phyloP scores from a whole-genome alignment of 345 rosid genomes.

The Kandelia obovata region DNA sequence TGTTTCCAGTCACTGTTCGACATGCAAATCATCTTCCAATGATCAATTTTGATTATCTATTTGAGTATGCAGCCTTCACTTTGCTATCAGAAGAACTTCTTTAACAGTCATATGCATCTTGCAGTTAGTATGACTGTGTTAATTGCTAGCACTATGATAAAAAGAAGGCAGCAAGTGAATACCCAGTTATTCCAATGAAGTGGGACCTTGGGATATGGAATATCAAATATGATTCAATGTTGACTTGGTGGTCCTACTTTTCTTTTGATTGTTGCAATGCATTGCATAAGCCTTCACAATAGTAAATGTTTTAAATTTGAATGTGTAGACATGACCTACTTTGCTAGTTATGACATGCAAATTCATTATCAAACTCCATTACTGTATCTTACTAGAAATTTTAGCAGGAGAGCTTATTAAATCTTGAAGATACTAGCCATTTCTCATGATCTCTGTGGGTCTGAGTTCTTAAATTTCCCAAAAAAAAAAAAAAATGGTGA shows the following conservation, averaged over 20 bases:
- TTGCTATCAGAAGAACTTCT: slow-evolving; percentile 23
- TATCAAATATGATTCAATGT: too few relatives aligned
- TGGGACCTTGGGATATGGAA: not conserved
- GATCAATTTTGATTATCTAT: slow-evolving; percentile 80
- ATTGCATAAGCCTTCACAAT: not conserved
- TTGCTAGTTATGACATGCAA: not conserved
- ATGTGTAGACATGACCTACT: not conserved
- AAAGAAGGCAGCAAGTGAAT: not conserved
- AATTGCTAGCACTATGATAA: not conserved
- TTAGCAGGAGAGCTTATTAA: too few relatives aligned
- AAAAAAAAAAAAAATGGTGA: too few relatives aligned
- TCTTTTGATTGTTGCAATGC: not conserved
- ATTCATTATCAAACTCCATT: not conserved
- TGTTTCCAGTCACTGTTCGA: slow-evolving; percentile 66
- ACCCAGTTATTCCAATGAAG: not conserved
- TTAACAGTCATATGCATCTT: not conserved
- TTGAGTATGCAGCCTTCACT: slow-evolving; percentile 61
- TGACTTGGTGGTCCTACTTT: not conserved
- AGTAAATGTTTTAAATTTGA: too few relatives aligned
- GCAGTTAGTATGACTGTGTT: not conserved
- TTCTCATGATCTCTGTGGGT: too few relatives aligned
- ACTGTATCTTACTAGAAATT: too few relatives aligned
- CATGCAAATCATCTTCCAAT: slow-evolving; percentile 56
- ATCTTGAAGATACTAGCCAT: too few relatives aligned
- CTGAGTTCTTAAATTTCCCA: too few relatives aligned